Conservation (phyloP, 148 eudicot species). For the Bassia scoparia region DNA sequence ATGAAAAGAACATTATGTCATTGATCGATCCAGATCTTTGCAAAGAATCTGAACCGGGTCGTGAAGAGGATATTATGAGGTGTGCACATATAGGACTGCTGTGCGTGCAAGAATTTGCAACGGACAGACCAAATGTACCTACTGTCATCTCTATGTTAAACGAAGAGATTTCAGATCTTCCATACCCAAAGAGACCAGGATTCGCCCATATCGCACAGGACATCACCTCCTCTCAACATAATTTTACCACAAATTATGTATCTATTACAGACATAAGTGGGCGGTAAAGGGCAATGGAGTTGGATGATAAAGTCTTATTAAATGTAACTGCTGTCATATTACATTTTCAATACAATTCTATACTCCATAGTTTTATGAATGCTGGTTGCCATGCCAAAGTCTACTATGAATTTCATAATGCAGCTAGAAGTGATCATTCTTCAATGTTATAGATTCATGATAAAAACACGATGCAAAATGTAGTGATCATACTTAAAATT, state of each 20-base stretch:
- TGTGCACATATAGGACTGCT: conserved; percentile 37
- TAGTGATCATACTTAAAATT: too few relatives aligned
- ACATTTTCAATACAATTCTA: too few relatives aligned
- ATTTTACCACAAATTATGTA: conserved; percentile 19
- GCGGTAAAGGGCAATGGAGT: background rate
- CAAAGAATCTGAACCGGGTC: background rate
- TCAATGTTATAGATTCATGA: too few relatives aligned
- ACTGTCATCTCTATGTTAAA: conserved; percentile 34
- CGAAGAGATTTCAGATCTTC: conserved; percentile 28
- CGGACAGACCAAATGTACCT: conserved; percentile 34
- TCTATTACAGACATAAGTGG: conserved; percentile 17
- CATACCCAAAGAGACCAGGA: conserved; percentile 26
- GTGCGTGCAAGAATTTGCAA: conserved; percentile 38
- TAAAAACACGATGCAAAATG: too few relatives aligned
- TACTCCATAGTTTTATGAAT: too few relatives aligned
- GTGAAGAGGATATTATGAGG: conserved; percentile 23
- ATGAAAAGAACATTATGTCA: conserved; percentile 18
- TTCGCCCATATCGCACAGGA: conserved; percentile 5
- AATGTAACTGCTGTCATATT: too few relatives aligned
- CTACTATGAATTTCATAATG: too few relatives aligned
- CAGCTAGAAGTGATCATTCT: too few relatives aligned
- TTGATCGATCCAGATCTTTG: conserved; percentile 21
- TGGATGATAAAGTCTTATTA: background rate
- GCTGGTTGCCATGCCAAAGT: too few relatives aligned
- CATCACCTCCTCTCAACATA: conserved; percentile 11